These are phyloP conservation scores for Pneumocystis canis DNA, from an alignment of 1,139 yeast genomes.

Conservation along the genomic window DNA sequence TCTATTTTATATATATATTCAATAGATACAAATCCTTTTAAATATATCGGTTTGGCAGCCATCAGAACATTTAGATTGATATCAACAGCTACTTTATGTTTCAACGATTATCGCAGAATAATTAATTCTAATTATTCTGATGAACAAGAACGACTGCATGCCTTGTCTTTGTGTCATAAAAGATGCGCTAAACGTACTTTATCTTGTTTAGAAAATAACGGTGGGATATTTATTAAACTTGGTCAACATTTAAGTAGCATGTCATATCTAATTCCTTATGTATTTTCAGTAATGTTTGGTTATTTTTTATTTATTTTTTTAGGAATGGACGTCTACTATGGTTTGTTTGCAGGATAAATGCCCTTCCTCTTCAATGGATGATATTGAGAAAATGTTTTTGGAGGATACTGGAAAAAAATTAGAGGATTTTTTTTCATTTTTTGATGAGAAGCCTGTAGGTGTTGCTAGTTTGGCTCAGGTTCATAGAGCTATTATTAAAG, in stretches of 20 bases:
- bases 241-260: slow-evolving; percentile 91
- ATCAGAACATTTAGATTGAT: not conserved
- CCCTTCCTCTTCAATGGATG: slow-evolving; percentile 62
- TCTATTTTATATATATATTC: not conserved
- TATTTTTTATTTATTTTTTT: not conserved
- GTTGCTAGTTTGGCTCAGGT: slow-evolving; percentile 96
- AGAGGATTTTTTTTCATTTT: slow-evolving; percentile 51
- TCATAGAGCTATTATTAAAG: slow-evolving; percentile 54
- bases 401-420: slow-evolving; percentile 46
- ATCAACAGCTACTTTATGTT: not conserved
- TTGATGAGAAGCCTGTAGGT: slow-evolving; percentile 68
- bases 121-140: slow-evolving; percentile 35
- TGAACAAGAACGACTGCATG: slow-evolving; percentile 38
- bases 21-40: not conserved
- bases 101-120: slow-evolving; percentile 36
- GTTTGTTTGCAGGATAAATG: slow-evolving; percentile 82
- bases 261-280: slow-evolving; percentile 68
- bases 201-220: slow-evolving; percentile 66
- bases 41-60: not conserved
- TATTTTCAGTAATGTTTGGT: not conserved
- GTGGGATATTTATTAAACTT: slow-evolving; percentile 82
- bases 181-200: slow-evolving; percentile 69
- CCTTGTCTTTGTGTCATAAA: slow-evolving; percentile 49
- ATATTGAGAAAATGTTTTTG: slow-evolving; percentile 49
- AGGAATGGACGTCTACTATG: slow-evolving; percentile 93